Base-by-base conservation (phyloP, 2,329 filamentous ascomycete species). In the Phialocephala subalpina region DNA sequence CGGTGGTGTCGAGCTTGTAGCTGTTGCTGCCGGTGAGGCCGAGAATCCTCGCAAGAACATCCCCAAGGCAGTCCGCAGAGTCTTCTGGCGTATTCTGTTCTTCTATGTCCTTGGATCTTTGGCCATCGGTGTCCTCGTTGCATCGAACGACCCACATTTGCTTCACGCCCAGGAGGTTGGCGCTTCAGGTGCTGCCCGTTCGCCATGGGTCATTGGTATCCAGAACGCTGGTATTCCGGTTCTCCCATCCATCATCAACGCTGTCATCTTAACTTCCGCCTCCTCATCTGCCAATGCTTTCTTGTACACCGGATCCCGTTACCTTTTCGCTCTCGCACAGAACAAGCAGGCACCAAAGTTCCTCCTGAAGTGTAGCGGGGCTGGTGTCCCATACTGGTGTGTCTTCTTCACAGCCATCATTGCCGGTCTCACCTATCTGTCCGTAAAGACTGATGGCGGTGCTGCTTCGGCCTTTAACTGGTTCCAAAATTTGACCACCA, bases 71-170 rank as follows among this genome's bases (percentile, higher is more conserved):
- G 94, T 88, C 78, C 93, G 93, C 67, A 88, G 90, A 58, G 91
- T 94, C 1, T 94, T 94, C 77, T 94, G 92, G 77, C 89, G 92
- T 36, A 81, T 95, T 36, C 90, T 90, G 0, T 80, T 86, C 1
- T 94, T 95, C 77, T 94, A 94, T 79, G 85, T 93, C 45, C 83
- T 91, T 2, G 92, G 92, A 1, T 88, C 90, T 0, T 82, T 96
- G 1, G 87, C 86, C 22, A 88, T 93, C 4, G 91, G 91, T 9
- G 90, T 93, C 58, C 76, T 92, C 25, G 87, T 94, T 42, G 85
- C 92, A 1, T 90, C 90, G 76, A 83, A 93, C 66, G 90, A 93
- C 70, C 71, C 80, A 1, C 85, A 87, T 49, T 79, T 94, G 72
- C 83, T 79, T 1, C 83, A 90, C 89, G 86, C 85, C 0, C 92